A percentile compares a stretch with the other conserved stretches of the same genome.
These are phyloP conservation scores for Sarocladiaceae sp. DNA, from an alignment of 2,329 filamentous ascomycete genomes.

Conservation along the genomic window DNA sequence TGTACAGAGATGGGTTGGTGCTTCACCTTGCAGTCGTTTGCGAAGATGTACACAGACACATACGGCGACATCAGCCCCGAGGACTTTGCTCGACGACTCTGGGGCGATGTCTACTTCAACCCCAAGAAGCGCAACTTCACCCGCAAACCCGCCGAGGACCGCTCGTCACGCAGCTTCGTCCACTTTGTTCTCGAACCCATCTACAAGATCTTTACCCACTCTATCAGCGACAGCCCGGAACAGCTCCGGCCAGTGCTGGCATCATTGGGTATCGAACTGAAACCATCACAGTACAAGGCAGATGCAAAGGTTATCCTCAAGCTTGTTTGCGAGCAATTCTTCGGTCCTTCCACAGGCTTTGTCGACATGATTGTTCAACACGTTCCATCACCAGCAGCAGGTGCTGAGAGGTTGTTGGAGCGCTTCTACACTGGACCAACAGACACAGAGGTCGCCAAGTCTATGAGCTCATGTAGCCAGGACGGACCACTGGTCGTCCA, in stretches of 20 bases:
- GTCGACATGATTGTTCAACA: slow-evolving; percentile 94
- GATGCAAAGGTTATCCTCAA: slow-evolving; percentile 88
- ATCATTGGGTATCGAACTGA: slow-evolving; percentile 77
- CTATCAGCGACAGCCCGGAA: slow-evolving; percentile 83
- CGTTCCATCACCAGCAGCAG: slow-evolving; percentile 79
- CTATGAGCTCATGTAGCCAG: slow-evolving; percentile 79
- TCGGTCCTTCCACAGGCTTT: slow-evolving; percentile 82
- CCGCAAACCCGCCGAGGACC: slow-evolving; percentile 76
- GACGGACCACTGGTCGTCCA: slow-evolving; percentile 91
- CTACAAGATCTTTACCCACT: slow-evolving; percentile 96
- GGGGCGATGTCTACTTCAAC: slow-evolving; percentile 98
- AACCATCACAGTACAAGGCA: slow-evolving; percentile 86
- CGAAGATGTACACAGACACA: slow-evolving; percentile 90
- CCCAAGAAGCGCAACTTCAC: slow-evolving; percentile 87
- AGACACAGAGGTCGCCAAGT: slow-evolving; percentile 73
- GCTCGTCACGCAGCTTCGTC: slow-evolving; percentile 81
- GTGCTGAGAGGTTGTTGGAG: slow-evolving; percentile 71
- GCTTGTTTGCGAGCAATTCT: slow-evolving; percentile 91
- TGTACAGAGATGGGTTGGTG: slow-evolving; percentile 95
- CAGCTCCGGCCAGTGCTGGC: slow-evolving; percentile 77
- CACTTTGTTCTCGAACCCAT: slow-evolving; percentile 94
- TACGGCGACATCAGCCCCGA: slow-evolving; percentile 77
- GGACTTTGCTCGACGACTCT: slow-evolving; percentile 81
- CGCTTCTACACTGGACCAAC: slow-evolving; percentile 88
- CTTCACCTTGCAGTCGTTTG: slow-evolving; percentile 90